These are phyloP conservation scores for Pseudogymnoascus sp. DNA, from an alignment of 2,329 filamentous ascomycete genomes.

Conservation along the genomic window DNA sequence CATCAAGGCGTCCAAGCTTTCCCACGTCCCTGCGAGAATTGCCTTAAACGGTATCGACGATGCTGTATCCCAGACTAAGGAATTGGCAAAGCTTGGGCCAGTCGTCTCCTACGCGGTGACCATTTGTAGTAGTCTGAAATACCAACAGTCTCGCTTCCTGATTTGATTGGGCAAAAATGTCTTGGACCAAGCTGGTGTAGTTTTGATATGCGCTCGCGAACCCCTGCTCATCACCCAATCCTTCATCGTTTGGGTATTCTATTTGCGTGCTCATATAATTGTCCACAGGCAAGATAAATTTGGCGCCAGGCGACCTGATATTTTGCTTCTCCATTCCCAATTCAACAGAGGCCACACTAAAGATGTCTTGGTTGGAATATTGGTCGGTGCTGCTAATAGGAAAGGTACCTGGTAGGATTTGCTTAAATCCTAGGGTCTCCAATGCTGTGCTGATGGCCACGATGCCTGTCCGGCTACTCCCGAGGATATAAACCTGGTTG, in stretches of 20 bases:
- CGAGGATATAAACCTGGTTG: neutral
- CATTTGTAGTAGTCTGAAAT: neutral
- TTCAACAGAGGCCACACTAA: neutral
- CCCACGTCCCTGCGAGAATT: neutral
- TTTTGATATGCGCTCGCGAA: neutral
- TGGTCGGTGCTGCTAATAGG: neutral
- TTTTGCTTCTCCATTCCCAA: neutral
- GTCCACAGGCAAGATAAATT: neutral
- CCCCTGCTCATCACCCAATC: neutral
- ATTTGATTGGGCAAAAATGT: neutral
- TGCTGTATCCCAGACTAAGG: neutral
- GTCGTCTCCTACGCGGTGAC: neutral
- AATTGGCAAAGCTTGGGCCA: neutral
- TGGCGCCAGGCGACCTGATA: neutral
- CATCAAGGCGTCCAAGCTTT: neutral
- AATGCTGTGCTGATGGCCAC: neutral
- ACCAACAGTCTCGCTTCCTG: neutral
- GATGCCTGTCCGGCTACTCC: neutral
- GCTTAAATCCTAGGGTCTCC: neutral
- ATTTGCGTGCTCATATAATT: neutral
- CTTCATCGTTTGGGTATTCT: neutral
- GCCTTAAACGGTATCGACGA: neutral
- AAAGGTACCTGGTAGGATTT: neutral
- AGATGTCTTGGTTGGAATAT: neutral
- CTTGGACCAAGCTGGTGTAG: neutral